Conservation (phyloP, 805 yeast species). For the Candida krabiensis region DNA sequence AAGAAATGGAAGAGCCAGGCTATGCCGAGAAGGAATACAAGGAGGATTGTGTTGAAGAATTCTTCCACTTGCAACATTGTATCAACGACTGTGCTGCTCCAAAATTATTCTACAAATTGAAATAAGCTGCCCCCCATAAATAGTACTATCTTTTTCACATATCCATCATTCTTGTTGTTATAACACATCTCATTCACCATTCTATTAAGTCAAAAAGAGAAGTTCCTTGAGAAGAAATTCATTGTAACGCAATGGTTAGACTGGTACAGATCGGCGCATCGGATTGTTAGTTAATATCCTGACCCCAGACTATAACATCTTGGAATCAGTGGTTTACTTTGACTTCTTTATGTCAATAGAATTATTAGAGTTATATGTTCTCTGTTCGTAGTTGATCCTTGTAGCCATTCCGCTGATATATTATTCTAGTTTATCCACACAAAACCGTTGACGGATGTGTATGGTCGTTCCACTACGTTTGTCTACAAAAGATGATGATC, state of each 20-base stretch:
- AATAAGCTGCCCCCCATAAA: constrained; percentile 40
- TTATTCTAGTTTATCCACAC: too few species aligned
- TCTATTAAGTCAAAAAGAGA: neutral
- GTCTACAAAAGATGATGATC: too few species aligned
- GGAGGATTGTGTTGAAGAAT: constrained; percentile 98
- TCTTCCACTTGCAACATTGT: constrained; percentile 95
- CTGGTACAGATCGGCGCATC: too few species aligned
- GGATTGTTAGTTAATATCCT: too few species aligned
- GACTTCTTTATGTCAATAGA: neutral
- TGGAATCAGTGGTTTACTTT: too few species aligned
- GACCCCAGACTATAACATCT: too few species aligned
- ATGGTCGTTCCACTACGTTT: too few species aligned
- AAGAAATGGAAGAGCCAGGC: constrained; percentile 79
- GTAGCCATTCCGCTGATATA: neutral
- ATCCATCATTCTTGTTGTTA: neutral
- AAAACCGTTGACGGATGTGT: too few species aligned
- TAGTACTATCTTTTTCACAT: neutral
- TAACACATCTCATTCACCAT: neutral
- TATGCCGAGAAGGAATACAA: constrained; percentile 79
- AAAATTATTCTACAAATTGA: constrained; percentile 81
- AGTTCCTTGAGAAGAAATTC: too few species aligned
- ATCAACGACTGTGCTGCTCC: constrained; percentile 90
- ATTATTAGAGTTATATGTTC: neutral
- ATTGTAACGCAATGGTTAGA: too few species aligned
- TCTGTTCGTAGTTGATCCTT: neutral